A percentile compares a stretch with the other conserved stretches of the same genome.
phyloP scores from a whole-genome alignment of 148 eudicot genomes.

The Rhododendron kiyosumense region DNA sequence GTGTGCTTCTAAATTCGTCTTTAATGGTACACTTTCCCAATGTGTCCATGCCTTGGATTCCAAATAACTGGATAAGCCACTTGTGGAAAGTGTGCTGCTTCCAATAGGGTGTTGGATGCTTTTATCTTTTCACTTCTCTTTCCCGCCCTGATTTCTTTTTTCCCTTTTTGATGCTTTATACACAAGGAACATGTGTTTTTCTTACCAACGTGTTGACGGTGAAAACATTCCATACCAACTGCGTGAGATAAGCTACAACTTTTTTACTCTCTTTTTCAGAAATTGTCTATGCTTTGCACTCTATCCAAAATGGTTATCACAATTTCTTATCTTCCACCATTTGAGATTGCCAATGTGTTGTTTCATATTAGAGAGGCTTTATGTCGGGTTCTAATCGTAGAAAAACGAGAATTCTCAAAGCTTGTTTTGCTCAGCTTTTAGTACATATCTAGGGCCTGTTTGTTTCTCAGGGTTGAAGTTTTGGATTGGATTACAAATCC shows the following conservation, averaged over 20 bases:
- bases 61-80: neutral
- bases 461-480: neutral
- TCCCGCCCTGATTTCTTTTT: neutral
- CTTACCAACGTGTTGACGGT: neutral
- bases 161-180: neutral
- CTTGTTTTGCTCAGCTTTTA: constrained; percentile 1
- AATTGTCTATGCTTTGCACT: neutral
- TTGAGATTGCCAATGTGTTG: neutral
- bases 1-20: neutral
- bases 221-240: neutral
- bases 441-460: neutral
- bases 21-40: neutral
- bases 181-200: neutral
- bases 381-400: neutral
- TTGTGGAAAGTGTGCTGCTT: neutral
- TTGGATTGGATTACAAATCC: neutral
- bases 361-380: neutral
- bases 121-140: neutral
- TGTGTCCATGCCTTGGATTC: neutral
- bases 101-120: neutral
- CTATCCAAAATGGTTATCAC: neutral
- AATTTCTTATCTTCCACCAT: neutral
- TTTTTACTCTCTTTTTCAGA: neutral
- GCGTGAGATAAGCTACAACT: neutral
- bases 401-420: neutral